Evolutionary conservation across 2,329 filamentous ascomycete species (phyloP), one percentile per base, ranked within the genome.

Genomic region (Phialophora chinensis): DNA sequence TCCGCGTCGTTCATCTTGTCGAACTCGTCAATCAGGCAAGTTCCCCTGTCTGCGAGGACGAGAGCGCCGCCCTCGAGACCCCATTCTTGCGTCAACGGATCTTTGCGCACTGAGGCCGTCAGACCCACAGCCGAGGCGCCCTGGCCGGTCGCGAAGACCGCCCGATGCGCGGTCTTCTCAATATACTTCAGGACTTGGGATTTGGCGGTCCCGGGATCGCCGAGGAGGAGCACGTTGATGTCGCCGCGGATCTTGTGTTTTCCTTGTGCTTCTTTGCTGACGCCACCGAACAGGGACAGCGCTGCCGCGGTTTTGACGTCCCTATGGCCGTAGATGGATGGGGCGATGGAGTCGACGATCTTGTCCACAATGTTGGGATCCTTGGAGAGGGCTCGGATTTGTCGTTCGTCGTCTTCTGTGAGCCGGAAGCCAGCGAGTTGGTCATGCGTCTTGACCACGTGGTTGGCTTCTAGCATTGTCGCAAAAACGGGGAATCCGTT

Each of bases 1-100:
- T 99, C 95, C 77, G 98, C 93, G 77, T 99, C 95, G 78, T 98
- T 98, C 95, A 99, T 99, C 85, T 99, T 99, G 86, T 99, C 95
- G 74, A 99, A 99, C 80, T 99, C 95, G 74, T 99, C 95, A 69
- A 99, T 99, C 33, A 99, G 84, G 75, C 95, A 98, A 17, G 92
- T 97, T 49, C 95, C 95, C 71, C 92, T 90, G 77, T 99, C 95
- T 17, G 95, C 95, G 63, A 99, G 87, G 74, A 99, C 95, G 11
- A 99, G 85, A 3, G 95, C 95, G 75, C 95, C 95, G 69, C 95
- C 95, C 81, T 99, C 95, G 2, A 99, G 83, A 5, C 95, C 98
- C 94, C 95, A 99, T 80, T 99, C 95, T 77, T 90, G 91, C 1
- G 95, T 99, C 76, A 98, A 84, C 4, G 95, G 95, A 76, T 99